phyloP scores from a whole-genome alignment of 306 rosid species.

The Rosa chinensis region DNA sequence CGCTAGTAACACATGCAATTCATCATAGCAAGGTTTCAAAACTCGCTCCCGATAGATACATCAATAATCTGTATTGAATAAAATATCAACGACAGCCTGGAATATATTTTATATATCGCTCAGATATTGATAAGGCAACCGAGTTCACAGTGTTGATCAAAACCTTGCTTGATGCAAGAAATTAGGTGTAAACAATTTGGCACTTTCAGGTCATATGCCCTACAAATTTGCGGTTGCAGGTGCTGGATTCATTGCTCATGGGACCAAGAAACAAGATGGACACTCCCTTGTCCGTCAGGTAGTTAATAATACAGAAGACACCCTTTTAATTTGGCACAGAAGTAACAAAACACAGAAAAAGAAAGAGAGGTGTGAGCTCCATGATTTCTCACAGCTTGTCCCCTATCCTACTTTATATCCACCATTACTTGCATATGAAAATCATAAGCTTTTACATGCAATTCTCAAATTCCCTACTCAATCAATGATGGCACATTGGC shows the following conservation, averaged over 20 bases:
- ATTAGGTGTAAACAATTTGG: background rate
- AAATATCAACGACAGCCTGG: too few species aligned
- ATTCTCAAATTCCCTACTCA: slow-evolving; percentile 17
- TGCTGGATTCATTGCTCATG: background rate
- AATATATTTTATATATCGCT: too few species aligned
- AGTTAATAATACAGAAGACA: background rate
- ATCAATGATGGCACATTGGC: slow-evolving; percentile 28
- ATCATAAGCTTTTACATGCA: slow-evolving; percentile 25
- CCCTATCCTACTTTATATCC: background rate
- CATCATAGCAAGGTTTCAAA: too few species aligned
- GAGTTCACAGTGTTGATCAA: background rate
- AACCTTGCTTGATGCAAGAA: background rate
- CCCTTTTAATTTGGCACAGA: background rate
- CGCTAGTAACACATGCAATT: too few species aligned
- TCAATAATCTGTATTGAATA: too few species aligned
- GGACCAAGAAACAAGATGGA: background rate
- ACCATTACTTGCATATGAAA: background rate
- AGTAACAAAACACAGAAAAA: background rate
- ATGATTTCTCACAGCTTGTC: background rate
- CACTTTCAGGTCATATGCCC: background rate
- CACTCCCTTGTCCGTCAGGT: background rate
- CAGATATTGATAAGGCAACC: too few species aligned
- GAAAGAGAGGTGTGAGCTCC: background rate
- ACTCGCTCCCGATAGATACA: too few species aligned
- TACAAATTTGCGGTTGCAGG: background rate